Conservation (phyloP, 345 rosid species). For the Acer negundo region DNA sequence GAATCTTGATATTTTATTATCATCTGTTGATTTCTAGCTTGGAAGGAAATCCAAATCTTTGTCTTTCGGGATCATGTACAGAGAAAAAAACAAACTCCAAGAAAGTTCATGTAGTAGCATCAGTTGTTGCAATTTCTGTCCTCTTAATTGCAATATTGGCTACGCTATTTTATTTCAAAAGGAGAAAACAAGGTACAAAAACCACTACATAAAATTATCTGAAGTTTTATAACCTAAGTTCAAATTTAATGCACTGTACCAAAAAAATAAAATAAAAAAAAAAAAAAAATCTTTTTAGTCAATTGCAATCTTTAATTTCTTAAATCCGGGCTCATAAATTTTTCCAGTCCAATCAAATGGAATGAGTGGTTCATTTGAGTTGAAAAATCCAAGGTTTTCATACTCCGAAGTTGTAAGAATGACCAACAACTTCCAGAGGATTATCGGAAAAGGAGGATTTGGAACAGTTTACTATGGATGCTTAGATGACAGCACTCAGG, state of each 20-base stretch:
- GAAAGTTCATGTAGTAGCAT: constrained; percentile 26
- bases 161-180: constrained; percentile 21
- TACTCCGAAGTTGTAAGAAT: constrained; percentile 35
- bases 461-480: constrained; percentile 54
- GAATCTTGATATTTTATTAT: neutral
- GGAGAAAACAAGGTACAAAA: constrained; percentile 26
- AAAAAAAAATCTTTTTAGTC: too few relatives aligned
- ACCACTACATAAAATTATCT: neutral
- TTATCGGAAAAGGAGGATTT: constrained; percentile 60
- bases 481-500: constrained; percentile 27
- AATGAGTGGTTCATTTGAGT: constrained; percentile 20
- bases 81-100: constrained; percentile 18
- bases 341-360: neutral
- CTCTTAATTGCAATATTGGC: constrained; percentile 23
- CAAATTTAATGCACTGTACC: too few relatives aligned
- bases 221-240: neutral
- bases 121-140: constrained; percentile 25
- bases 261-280: too few relatives aligned
- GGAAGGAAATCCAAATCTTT: constrained; percentile 15
- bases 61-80: constrained; percentile 16
- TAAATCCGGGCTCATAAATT: too few relatives aligned
- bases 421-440: constrained; percentile 44
- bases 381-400: constrained; percentile 31
- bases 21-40: neutral
- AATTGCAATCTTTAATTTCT: too few relatives aligned